Percentiles rank a stretch among this genome's conserved stretches.
phyloP scores from a whole-genome alignment of 2,329 filamentous ascomycete genomes.

The Coniochaeta ligniaria region DNA sequence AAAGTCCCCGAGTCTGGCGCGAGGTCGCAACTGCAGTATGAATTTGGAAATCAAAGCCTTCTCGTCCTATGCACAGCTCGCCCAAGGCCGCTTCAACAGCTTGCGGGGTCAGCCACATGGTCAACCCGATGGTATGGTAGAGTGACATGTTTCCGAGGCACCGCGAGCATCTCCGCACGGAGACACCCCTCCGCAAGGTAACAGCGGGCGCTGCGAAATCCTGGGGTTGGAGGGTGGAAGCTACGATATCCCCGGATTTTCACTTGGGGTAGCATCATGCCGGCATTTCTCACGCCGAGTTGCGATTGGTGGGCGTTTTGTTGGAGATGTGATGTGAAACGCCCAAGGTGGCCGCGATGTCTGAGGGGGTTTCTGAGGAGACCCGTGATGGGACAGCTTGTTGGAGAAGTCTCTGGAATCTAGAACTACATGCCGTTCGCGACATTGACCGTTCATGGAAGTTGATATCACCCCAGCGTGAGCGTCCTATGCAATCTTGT shows the following conservation, averaged over 20 bases:
- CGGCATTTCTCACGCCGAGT: not conserved
- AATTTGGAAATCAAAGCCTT: not conserved
- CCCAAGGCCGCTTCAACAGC: too few species aligned
- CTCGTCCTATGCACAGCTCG: not conserved
- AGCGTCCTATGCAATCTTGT: too few species aligned
- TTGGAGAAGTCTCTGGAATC: not conserved
- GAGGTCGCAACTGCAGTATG: not conserved
- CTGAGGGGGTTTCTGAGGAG: not conserved
- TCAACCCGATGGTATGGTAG: not conserved
- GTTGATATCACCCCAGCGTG: not conserved
- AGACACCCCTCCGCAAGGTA: too few species aligned
- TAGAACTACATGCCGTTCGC: not conserved
- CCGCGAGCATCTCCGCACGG: not conserved
- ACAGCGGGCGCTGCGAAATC: too few species aligned
- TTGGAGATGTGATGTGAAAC: not conserved
- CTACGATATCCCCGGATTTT: not conserved
- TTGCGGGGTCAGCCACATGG: not conserved
- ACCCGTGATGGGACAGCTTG: too few species aligned
- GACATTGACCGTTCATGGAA: not conserved
- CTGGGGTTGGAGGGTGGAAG: not conserved
- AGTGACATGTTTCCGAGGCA: not conserved
- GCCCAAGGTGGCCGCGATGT: not conserved
- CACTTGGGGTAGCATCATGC: not conserved
- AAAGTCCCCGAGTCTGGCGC: not conserved
- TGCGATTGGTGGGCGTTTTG: not conserved